A percentile compares a stretch with the other conserved stretches of the same genome.
These are phyloP conservation scores for Ceratocystiopsis minuta DNA, from an alignment of 2,329 filamentous ascomycete species.

Conservation along the genomic window DNA sequence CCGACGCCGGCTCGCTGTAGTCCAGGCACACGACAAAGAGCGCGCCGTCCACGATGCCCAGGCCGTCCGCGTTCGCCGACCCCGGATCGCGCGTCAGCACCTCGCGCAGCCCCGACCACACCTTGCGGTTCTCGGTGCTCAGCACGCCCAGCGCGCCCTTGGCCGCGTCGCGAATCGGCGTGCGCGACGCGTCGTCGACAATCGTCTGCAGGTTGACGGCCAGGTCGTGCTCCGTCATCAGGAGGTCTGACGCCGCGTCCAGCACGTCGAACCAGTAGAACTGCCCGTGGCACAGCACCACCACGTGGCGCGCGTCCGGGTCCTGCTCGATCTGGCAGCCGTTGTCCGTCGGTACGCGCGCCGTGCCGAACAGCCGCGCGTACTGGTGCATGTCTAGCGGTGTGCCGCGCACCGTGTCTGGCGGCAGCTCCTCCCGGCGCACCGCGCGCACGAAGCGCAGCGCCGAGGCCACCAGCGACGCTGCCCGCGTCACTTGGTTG, in stretches of 20 bases:
- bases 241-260: slow-evolving; percentile 82
- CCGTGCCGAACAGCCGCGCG: slow-evolving; percentile 84
- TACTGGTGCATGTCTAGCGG: slow-evolving; percentile 98
- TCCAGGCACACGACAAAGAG: slow-evolving; percentile 86
- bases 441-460: slow-evolving; percentile 87
- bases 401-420: slow-evolving; percentile 66
- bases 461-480: slow-evolving; percentile 77
- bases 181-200: slow-evolving; percentile 75
- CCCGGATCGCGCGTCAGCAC: slow-evolving; percentile 69
- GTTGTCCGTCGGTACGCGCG: slow-evolving; percentile 80
- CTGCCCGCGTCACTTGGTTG: slow-evolving; percentile 87
- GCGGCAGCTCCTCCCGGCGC: slow-evolving; percentile 76
- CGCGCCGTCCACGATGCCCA: slow-evolving; percentile 89
- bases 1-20: slow-evolving; percentile 68
- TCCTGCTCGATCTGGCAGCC: slow-evolving; percentile 95
- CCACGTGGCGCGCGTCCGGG: slow-evolving; percentile 77
- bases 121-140: slow-evolving; percentile 89
- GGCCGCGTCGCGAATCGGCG: slow-evolving; percentile 84
- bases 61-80: slow-evolving; percentile 88
- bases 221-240: slow-evolving; percentile 93
- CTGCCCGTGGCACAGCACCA: slow-evolving; percentile 85
- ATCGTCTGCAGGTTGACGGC: slow-evolving; percentile 83
- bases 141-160: slow-evolving; percentile 85
- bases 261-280: slow-evolving; percentile 99
- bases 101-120: slow-evolving; percentile 83